Evolutionary conservation across 2,329 filamentous ascomycete species (phyloP), one percentile per base, ranked within the genome.

Genomic region (Xylariaceae sp.): DNA sequence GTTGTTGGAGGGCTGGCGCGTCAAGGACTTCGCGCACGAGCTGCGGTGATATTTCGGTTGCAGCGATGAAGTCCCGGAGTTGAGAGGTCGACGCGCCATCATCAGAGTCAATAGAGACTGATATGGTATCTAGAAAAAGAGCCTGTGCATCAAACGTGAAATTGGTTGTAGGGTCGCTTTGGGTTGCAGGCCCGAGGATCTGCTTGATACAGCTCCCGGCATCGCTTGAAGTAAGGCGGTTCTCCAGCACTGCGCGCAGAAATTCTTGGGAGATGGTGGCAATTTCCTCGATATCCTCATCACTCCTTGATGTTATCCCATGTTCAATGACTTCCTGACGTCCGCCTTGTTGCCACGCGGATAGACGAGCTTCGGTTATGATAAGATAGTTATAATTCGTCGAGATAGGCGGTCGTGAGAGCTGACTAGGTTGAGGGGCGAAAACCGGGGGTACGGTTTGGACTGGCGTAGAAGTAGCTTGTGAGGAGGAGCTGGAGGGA

Each of bases 1-100:
- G 74, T 26, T 86, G 80, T 64, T 88, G 83, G 10, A 97, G 76
- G 8, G 95, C 73, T 16, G 84, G 78, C 5, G 84, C 83, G 61
- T 99, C 94, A n/a, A 99, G 80, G 59, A 91, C 83, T 56, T 87
- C 81, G 51, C 92, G 88, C 79, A 96, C 86, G 21, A 88, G 74
- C 13, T 80, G 74, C 0, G 86, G 78, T 6, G 88, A 84, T 42
- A 97, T 84, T 12, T 79, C 84, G 5, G 89, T 90, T 1, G 87
- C 80, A 47, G 85, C 73, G 48, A 95, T 78, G 61, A 96, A 85
- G 13, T 83, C 77, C 51, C 80, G 82, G 30, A 96, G 75, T 37
- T 65, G 74, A 52, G 68, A 76, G 58, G 71, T 72, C 49, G 74
- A 76, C 1, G 75, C 67, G 2, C 68, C 69, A 5, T 83, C 77